Base-by-base conservation (phyloP, 352 stramenopile species). In the Phytopythium sindhum region DNA sequence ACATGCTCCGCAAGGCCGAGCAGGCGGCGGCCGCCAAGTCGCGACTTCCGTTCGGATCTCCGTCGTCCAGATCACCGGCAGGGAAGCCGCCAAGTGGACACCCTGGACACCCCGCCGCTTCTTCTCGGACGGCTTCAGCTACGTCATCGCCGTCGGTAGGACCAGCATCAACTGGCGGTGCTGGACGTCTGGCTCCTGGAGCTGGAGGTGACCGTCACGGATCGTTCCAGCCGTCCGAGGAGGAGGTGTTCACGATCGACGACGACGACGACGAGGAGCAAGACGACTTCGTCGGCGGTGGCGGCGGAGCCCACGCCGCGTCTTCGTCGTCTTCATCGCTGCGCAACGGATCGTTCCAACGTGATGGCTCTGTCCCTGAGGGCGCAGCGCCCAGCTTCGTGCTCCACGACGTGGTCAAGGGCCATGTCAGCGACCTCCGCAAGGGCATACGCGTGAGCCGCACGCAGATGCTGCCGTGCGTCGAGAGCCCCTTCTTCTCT, bases 191-290 rank as follows among this genome's bases (percentile, higher is more conserved):
- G 2, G 47, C 47, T 33, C 14, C 24, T 33, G 24, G 47, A 23
- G 47, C 26, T 53, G 23, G 24, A 12, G 23, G 48, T 14, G 55
- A 73, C 7, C 69, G 73, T 9, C 61, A 67, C 26, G 57, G 54
- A 0, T 89, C 79, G 47, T 88, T 86, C 61, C 74, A 86, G 51
- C 68, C 72, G 35, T 79, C 79, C 4, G 80, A 84, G n/a, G 85
- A 93, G 26, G 85, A 90, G 35, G 84, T 93, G 42, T 93, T 93
- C 60, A 88, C 83, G 17, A 93, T 93, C 60, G 85, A 93, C 68
- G 85, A 92, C 48, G 82, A 89, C 26, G 81, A 90, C 7, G 81
- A 93, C 19, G 78, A 91, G 26, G 84, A 84, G 63, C 71, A 90
- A 33, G 79, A 86, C 44, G 76, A 83, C 48, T 79, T 75, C 63